Evolutionary conservation across 768 basidiomycete genomes (phyloP), one percentile per base, ranked within the genome.

Genomic region (Tephrocybe rancida): DNA sequence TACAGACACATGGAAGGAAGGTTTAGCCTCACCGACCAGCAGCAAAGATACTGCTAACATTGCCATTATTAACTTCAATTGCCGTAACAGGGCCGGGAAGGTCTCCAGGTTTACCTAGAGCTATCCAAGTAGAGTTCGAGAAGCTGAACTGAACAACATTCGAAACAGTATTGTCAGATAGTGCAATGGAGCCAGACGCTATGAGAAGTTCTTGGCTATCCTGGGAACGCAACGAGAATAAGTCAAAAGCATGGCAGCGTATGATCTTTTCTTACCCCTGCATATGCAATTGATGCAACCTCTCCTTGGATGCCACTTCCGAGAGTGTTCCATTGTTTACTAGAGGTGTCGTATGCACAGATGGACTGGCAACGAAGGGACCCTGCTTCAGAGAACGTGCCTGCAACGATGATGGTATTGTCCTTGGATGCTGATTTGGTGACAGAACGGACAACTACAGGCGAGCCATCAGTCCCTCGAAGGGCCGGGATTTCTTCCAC

Each of bases 41-140:
- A 43, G 88, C 92, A 63, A 95, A 99, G 50, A 98, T 81, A 62
- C 90, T 96, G 61, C 84, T 90, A 1, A 72, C 67, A 65, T 97
- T 93, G 19, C 82, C 80, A 57, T 86, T 76, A 68, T 98, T 92
- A 37, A 94, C 88, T 48, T 88, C 88, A 47, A 98, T 67, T 10
- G 96, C 95, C 3, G 93, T 90, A 1, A 94, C 89, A 2, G 95
- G 94, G 3, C 96, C 96, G 41, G 95, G 92, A 21, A 98, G 75
- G 43, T 82, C 76, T 11, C 69, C 66, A 11, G 80, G 69, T 41
- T 73, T 65, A 9, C 90, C 92, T 24, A 95, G 65, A 1, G 86
- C 65, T 7, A 73, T 72, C 96, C 96, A 99, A 2, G 84, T 85
- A 2, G 71, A 62, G 63, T 93, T 95, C 30, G 79, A 60, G 63